Evolutionary conservation across 1,139 yeast genomes (phyloP).

Genomic region (Magnusiomyces suaveolens): DNA sequence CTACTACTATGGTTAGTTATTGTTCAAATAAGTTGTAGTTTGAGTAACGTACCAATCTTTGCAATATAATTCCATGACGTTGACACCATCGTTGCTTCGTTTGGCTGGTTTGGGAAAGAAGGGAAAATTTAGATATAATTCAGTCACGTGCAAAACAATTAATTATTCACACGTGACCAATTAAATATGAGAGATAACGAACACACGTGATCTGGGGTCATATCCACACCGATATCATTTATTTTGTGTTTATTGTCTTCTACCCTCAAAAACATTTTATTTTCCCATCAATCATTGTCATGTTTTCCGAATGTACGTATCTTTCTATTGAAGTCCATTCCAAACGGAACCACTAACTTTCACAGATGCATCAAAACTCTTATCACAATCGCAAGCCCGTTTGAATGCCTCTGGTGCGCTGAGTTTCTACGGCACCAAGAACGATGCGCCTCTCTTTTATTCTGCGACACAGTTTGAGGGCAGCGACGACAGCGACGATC

Average conservation of each 20-base stretch:
- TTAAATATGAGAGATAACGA: too few species aligned
- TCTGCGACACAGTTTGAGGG: constrained; percentile 25
- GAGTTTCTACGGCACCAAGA: constrained; percentile 2
- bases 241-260: too few species aligned
- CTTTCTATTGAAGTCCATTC: constrained; percentile 12
- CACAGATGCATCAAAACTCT: constrained; percentile 34
- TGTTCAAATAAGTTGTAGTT: not conserved
- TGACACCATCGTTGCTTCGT: constrained; percentile 1
- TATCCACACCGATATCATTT: too few species aligned
- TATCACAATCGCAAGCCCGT: constrained; percentile 30
- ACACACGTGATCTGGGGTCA: too few species aligned
- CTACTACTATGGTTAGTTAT: too few species aligned
- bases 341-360: not conserved
- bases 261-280: too few species aligned
- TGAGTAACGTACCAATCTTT: constrained; percentile 19
- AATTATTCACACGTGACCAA: too few species aligned
- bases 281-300: too few species aligned
- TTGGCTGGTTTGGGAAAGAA: too few species aligned
- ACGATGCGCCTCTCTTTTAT: constrained; percentile 28
- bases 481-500: constrained; percentile 17
- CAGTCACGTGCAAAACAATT: too few species aligned
- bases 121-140: too few species aligned
- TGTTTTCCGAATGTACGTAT: constrained; percentile 28
- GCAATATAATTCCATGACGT: constrained; percentile 24
- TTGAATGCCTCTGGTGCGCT: constrained; percentile 18